Base-by-base conservation (phyloP, 140 eudicot genomes). In the Cichorium intybus region DNA sequence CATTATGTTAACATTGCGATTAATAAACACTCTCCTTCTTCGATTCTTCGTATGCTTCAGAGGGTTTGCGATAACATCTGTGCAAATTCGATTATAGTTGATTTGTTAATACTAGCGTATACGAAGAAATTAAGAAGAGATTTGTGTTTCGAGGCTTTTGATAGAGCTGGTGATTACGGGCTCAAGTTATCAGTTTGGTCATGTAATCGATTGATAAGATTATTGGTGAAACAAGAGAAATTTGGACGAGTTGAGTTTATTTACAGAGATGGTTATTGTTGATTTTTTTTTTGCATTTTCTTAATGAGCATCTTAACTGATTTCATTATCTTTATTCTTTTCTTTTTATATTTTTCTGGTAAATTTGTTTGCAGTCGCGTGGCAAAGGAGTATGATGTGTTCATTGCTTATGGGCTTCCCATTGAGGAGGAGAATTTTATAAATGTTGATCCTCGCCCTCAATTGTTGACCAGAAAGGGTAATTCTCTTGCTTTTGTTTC, bases 161-260 rank as follows among this genome's bases (percentile, higher is more conserved):
- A 71, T 71, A 82, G 96, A 62, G 87, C 90, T 27, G 81, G 83
- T 79, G 83, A 90, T 80, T 90, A 84, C 34, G 95, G 88, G 64
- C 71, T 84, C 41, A 82, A 72, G 82, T 51, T 85, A n/a, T 91
- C 97, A 0, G 77, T 75, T 1, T 43, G 14, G 73, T 64, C 95
- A 6, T 85, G 90, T 57, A 91, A 91, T 60, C 79, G 71, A 14
- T 55, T 91, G 85, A 63, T 91, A 63, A 62, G 48, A 53, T 64
- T 60, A 7, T 69, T 91, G 80, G 91, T 84, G 60, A 80, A 71
- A 61, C 81, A 76, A 29, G 75, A 77, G 29, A 81, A 57, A 12
- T 59, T 69, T 56, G 73, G 74, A n/a, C 70, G 41, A 33, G 74
- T 72, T 35, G 96, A 91, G 69, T 60, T 78, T 64, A 77, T 81